Base-by-base conservation (phyloP, 2,329 filamentous ascomycete genomes). In the Fusarium lateritium region DNA sequence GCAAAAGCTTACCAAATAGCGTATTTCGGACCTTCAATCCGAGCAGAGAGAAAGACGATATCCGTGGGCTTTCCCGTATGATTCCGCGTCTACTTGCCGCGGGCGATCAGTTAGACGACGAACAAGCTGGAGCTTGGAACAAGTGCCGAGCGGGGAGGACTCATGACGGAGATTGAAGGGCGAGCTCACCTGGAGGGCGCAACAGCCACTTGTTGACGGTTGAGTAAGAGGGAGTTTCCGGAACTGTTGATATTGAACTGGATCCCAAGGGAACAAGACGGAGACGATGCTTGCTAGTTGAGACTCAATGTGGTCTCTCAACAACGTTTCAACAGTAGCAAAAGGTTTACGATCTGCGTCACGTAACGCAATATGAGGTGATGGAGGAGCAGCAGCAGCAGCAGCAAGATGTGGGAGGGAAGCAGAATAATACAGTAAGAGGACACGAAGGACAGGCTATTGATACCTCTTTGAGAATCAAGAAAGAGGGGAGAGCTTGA, bases 1-100 rank as follows among this genome's bases (percentile, higher is more conserved):
- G 56, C 40, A 58, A 53, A 64, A 64, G 60, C 72, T 69, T 72
- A 74, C 72, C 64, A 51, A 45, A 47, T 36, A 56, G 56, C 22
- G 50, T 52, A 43, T 53, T 62, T 60, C 54, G 67, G 56, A 50
- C 58, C 59, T 57, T 63, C 45, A 52, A 68, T 43, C 47, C 56
- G 64, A 67, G 38, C 60, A 65, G 67, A 62, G 40, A 69, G 44
- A 65, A 54, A 50, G 56, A 61, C 34, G 42, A 61, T 61, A 69
- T 49, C 59, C 60, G 68, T 51, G 54, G 62, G 60, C 42, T 42
- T 50, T 43, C 17, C 53, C 24, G 59, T 54, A 42, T 47, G 26
- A 43, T 66, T 33, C 62, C 57, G 62, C 40, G 58, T 49, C 54
- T 67, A 56, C 40, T 56, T 70, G 50, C 67, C 58, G 54, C 59